Base-by-base conservation (phyloP, 768 basidiomycete species). In the Trichaptum fuscoviolaceum region DNA sequence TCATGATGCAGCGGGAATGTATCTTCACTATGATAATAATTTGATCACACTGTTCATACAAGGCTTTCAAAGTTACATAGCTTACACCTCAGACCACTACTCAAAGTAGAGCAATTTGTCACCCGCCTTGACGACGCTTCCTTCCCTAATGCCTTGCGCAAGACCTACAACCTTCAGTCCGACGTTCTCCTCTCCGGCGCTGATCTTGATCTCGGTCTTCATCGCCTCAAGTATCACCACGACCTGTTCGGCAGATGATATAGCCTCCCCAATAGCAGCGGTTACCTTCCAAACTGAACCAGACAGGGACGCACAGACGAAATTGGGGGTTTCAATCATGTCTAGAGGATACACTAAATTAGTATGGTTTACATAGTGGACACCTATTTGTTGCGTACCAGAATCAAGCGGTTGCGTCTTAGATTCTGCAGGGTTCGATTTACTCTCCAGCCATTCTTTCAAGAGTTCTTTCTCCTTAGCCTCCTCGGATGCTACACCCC, bases 131-230 rank as follows among this genome's bases (percentile, higher is more conserved):
- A 88, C 84, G 0, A 75, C 70, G 1, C 72, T 78, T 0, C 86
- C 84, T 64, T 81, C 82, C 36, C 70, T 70, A 8, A 84, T 70
- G 0, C 80, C 82, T 18, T 72, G 74, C 0, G 80, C 82, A 5
- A 84, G 71, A 0, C 75, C 75, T 35, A 67, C 71, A 0, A 87
- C 78, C 18, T 63, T 77, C 26, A 75, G 83, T 1, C 85, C 85
- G 1, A 85, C 71, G 63, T 80, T 79, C 9, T 75, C 76, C 20
- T 81, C 78, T 0, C 83, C 81, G 0, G 83, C 82, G 63, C 73
- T 73, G 18, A 89, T 71, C 17, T 80, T 77, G 58, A 88, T 82
- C 70, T 87, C 85, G 0, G 84, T 86, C 74, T 90, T 89, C 88
- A 88, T 89, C 0, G 87, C 85, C 73, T 87, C 85, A 15, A 89